Percentiles rank a stretch among this genome's conserved stretches.
Conservation (phyloP, 805 yeast species). For the Cyberlindnera veronae region DNA sequence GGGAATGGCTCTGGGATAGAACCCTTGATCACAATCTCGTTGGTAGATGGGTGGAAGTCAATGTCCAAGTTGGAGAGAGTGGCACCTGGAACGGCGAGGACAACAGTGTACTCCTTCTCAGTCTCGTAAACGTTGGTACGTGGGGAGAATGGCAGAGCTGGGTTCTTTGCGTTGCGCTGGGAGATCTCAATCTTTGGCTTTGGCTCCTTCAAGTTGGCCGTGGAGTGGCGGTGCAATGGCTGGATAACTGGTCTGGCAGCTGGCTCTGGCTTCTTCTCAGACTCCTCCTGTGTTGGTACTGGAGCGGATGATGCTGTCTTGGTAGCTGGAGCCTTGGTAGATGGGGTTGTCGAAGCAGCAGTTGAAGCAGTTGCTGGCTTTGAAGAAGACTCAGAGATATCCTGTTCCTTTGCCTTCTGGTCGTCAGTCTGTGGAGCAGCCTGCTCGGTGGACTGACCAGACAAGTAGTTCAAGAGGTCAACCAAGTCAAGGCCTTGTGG, state of each 20-base stretch:
- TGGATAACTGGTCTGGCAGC: too few relatives aligned
- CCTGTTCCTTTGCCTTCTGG: too few relatives aligned
- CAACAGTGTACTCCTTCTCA: slow-evolving; percentile 42
- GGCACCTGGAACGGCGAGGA: slow-evolving; percentile 58
- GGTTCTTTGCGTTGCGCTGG: slow-evolving; percentile 24
- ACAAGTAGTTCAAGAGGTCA: slow-evolving; percentile 11
- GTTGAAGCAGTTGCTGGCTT: background rate
- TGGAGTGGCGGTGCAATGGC: slow-evolving; percentile 25
- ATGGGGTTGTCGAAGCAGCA: background rate
- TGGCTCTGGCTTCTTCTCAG: slow-evolving; percentile 9
- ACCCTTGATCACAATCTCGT: slow-evolving; percentile 52
- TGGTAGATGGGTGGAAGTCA: slow-evolving; percentile 56
- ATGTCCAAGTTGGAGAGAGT: slow-evolving; percentile 48
- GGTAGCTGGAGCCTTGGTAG: background rate
- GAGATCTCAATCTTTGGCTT: slow-evolving; percentile 29
- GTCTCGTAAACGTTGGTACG: slow-evolving; percentile 55
- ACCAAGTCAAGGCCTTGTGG: slow-evolving; percentile 7
- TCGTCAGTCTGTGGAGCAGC: slow-evolving; percentile 2
- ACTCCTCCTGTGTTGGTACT: background rate
- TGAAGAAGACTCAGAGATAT: background rate
- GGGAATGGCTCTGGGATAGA: slow-evolving; percentile 28
- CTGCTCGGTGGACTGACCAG: slow-evolving; percentile 4
- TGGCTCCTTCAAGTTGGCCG: slow-evolving; percentile 21
- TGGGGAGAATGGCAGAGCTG: slow-evolving; percentile 51
- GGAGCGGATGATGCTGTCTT: slow-evolving; percentile 1